A percentile compares a stretch with the other conserved stretches of the same genome.
Conservation (phyloP, 352 stramenopile genomes). For the Phytopythium mirpurense region DNA sequence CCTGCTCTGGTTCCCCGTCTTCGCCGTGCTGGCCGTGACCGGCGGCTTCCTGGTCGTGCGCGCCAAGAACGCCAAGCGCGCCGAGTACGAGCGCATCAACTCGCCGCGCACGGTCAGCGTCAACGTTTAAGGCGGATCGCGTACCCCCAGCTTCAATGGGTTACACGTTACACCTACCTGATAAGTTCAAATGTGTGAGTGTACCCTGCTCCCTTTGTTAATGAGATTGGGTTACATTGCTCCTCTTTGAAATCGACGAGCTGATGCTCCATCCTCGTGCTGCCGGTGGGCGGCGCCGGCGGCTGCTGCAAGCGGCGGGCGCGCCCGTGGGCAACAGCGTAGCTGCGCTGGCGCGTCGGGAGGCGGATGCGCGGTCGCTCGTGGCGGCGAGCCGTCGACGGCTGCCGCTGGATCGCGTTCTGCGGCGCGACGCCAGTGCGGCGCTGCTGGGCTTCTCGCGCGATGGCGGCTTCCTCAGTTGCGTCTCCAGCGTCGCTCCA, state of each 20-base stretch:
- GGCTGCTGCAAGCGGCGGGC: neutral
- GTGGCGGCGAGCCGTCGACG: slow-evolving; percentile 9
- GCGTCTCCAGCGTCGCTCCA: neutral
- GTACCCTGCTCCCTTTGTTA: too few species aligned
- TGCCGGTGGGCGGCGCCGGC: neutral
- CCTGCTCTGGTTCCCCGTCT: slow-evolving; percentile 15
- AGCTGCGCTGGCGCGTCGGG: slow-evolving; percentile 2
- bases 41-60: slow-evolving; percentile 27
- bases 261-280: too few species aligned
- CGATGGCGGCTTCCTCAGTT: slow-evolving; percentile 58
- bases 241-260: too few species aligned
- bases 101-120: slow-evolving; percentile 12
- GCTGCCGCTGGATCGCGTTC: slow-evolving; percentile 22
- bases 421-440: slow-evolving; percentile 32
- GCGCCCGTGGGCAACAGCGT: neutral
- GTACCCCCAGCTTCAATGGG: too few species aligned
- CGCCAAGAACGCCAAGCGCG: slow-evolving; percentile 36
- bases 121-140: neutral
- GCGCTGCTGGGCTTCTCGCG: slow-evolving; percentile 67
- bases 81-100: slow-evolving; percentile 35
- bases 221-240: too few species aligned
- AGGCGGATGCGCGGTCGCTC: neutral
- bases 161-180: too few species aligned
- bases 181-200: too few species aligned
- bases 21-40: slow-evolving; percentile 20